phyloP scores from a whole-genome alignment of 2,329 filamentous ascomycete species.

The Clarireedia homoeocarpa region DNA sequence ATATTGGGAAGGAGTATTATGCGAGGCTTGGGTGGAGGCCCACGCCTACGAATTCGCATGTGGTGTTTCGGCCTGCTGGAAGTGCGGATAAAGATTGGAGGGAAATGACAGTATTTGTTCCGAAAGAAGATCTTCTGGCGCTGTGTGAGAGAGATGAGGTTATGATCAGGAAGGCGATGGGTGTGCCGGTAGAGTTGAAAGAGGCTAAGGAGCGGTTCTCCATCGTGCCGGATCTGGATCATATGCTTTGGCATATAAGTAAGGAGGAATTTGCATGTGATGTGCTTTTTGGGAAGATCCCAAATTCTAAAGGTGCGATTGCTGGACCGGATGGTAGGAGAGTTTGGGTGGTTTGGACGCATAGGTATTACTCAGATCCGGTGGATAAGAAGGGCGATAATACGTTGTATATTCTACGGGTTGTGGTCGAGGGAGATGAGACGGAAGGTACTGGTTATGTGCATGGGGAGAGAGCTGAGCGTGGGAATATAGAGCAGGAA shows the following conservation, averaged over 20 bases:
- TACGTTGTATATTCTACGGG: slow-evolving; percentile 57
- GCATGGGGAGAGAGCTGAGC: neutral
- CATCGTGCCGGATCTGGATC: slow-evolving; percentile 57
- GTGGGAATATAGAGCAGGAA: neutral
- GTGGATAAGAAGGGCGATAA: slow-evolving; percentile 41
- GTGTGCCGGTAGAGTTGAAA: slow-evolving; percentile 25
- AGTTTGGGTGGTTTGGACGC: slow-evolving; percentile 65
- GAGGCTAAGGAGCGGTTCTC: slow-evolving; percentile 45
- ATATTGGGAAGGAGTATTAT: slow-evolving; percentile 79
- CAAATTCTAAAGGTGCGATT: slow-evolving; percentile 61
- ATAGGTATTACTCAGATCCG: slow-evolving; percentile 51
- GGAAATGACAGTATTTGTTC: slow-evolving; percentile 37
- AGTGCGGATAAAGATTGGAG: slow-evolving; percentile 8
- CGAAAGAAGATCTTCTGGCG: slow-evolving; percentile 48
- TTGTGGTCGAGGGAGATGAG: slow-evolving; percentile 53
- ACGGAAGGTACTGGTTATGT: neutral
- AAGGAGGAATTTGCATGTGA: slow-evolving; percentile 70
- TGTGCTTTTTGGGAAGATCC: slow-evolving; percentile 46
- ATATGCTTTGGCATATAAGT: slow-evolving; percentile 68
- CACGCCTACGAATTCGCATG: slow-evolving; percentile 59
- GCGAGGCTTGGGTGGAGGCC: slow-evolving; percentile 66
- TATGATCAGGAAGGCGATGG: slow-evolving; percentile 38
- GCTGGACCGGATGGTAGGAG: slow-evolving; percentile 45
- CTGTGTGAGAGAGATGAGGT: slow-evolving; percentile 57
- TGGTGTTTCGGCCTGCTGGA: slow-evolving; percentile 46